phyloP scores from a whole-genome alignment of 768 basidiomycete genomes.

The Boletus vinaceobasis region DNA sequence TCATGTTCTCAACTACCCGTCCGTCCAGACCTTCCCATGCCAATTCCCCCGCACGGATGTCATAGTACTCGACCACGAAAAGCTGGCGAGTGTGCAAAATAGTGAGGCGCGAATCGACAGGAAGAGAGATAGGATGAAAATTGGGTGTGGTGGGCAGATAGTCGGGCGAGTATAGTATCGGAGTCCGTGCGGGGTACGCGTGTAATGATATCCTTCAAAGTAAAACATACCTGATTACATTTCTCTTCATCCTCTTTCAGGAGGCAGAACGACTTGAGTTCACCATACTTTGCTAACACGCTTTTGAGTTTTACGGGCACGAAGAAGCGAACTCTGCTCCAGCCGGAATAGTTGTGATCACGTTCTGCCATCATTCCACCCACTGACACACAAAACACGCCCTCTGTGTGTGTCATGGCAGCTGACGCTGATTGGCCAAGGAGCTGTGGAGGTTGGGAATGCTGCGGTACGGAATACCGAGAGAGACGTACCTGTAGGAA shows the following conservation, averaged over 20 bases:
- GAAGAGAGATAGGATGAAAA: constrained; percentile 1
- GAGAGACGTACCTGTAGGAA: constrained; percentile 39
- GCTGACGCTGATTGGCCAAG: constrained; percentile 46
- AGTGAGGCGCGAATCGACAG: constrained; percentile 14
- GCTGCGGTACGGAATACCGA: background rate
- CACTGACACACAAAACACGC: constrained; percentile 49
- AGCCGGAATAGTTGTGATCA: constrained; percentile 20
- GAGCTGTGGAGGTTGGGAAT: constrained; percentile 36
- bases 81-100: constrained; percentile 25
- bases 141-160: constrained; percentile 1
- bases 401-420: constrained; percentile 51
- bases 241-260: constrained; percentile 25
- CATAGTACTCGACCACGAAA: constrained; percentile 66
- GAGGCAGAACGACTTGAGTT: constrained; percentile 28
- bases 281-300: constrained; percentile 29
- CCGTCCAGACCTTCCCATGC: constrained; percentile 53
- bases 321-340: constrained; percentile 25
- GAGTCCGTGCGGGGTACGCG: background rate
- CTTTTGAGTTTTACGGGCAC: constrained; percentile 30
- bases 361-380: constrained; percentile 20
- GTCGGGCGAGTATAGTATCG: constrained; percentile 3
- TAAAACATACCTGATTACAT: constrained; percentile 27
- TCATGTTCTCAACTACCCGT: constrained; percentile 49
- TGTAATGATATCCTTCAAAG: background rate
- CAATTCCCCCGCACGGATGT: constrained; percentile 52